phyloP scores from a whole-genome alignment of 768 basidiomycete genomes.

The Gymnopilus junonius region DNA sequence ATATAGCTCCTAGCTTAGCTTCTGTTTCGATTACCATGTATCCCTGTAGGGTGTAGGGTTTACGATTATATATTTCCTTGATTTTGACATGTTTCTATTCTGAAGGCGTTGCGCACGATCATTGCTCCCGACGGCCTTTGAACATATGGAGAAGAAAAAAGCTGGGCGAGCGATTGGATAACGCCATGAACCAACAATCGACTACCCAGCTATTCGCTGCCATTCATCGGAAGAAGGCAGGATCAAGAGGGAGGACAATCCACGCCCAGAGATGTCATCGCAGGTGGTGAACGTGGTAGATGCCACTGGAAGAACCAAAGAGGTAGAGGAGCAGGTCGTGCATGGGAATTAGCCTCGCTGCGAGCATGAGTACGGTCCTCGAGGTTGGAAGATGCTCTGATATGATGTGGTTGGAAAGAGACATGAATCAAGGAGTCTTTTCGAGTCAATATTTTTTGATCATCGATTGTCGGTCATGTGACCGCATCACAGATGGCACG shows the following conservation, averaged over 20 bases:
- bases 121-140: not conserved
- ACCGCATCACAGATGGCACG: not conserved
- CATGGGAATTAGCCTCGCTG: not conserved
- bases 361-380: not conserved
- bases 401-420: not conserved
- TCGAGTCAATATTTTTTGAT: conserved; percentile 1
- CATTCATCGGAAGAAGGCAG: not conserved
- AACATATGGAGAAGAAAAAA: not conserved
- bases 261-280: not conserved
- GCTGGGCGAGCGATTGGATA: not conserved
- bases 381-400: not conserved
- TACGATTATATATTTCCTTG: not conserved
- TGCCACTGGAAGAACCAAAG: not conserved
- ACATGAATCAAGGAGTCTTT: too few relatives aligned
- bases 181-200: not conserved
- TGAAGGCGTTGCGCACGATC: not conserved
- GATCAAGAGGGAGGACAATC: not conserved
- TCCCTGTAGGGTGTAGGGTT: not conserved
- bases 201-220: not conserved
- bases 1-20: conserved; percentile 3
- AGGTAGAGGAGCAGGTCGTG: not conserved
- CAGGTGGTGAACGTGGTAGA: not conserved
- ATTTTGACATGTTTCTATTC: not conserved
- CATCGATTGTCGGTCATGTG: conserved; percentile 10
- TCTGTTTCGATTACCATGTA: not conserved